phyloP scores from a whole-genome alignment of 768 basidiomycete genomes.

The Mrakia gelida region DNA sequence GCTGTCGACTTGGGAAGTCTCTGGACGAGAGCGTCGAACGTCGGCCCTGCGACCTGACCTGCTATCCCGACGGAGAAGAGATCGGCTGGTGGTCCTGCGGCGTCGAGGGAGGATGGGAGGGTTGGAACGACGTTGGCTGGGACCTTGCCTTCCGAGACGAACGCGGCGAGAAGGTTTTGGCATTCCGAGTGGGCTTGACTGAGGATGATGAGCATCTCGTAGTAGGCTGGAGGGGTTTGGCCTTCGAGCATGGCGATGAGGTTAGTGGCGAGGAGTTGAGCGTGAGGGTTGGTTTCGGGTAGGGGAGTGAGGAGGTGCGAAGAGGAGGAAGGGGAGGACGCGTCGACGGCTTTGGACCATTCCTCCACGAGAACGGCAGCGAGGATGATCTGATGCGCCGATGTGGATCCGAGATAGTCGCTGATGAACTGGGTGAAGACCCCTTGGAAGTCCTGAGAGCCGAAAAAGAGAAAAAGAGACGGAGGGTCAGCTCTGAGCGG shows the following conservation, averaged over 20 bases:
- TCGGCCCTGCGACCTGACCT: constrained; percentile 60
- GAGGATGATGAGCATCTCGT: constrained; percentile 82
- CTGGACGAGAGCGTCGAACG: constrained; percentile 70
- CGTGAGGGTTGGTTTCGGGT: constrained; percentile 58
- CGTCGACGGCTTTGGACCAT: constrained; percentile 59
- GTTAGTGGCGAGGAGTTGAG: constrained; percentile 62
- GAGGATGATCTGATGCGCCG: constrained; percentile 85
- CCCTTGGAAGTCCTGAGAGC: not conserved
- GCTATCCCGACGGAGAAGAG: constrained; percentile 78
- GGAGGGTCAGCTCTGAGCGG: not conserved
- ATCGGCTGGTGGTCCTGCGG: constrained; percentile 48
- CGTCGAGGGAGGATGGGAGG: constrained; percentile 58
- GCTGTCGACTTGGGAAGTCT: constrained; percentile 64
- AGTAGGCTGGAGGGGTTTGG: constrained; percentile 70
- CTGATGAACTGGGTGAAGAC: constrained; percentile 69
- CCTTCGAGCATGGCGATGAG: constrained; percentile 70
- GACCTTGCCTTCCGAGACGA: constrained; percentile 81
- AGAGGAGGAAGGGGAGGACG: not conserved
- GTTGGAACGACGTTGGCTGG: constrained; percentile 66
- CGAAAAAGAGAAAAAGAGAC: not conserved
- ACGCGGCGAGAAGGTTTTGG: constrained; percentile 70
- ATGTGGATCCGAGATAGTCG: constrained; percentile 78
- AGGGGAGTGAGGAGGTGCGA: constrained; percentile 44
- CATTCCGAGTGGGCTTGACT: constrained; percentile 76
- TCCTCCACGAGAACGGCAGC: constrained; percentile 83